A percentile compares a stretch with the other conserved stretches of the same genome.
Conservation (phyloP, 1,284 basidiomycete genomes). For the Moniliophthora roreri region DNA sequence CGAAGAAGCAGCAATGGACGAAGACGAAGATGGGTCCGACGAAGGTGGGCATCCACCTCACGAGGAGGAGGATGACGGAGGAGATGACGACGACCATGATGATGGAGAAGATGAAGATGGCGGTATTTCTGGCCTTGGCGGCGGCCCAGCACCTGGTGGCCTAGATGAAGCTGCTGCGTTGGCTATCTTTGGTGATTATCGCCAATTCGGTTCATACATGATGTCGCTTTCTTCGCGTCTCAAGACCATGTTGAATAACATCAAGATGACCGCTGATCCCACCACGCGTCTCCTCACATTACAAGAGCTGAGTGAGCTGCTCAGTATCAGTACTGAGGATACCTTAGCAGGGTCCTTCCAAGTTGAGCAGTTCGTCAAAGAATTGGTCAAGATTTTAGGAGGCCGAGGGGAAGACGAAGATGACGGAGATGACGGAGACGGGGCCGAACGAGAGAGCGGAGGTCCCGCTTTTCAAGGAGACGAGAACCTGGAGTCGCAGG, state of each 20-base stretch:
- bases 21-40: slow-evolving; percentile 42
- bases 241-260: slow-evolving; percentile 87
- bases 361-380: slow-evolving; percentile 89
- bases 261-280: slow-evolving; percentile 80
- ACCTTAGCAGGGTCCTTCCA: slow-evolving; percentile 94
- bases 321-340: slow-evolving; percentile 97
- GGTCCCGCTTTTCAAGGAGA: slow-evolving; percentile 71
- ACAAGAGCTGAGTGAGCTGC: slow-evolving; percentile 92
- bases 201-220: slow-evolving; percentile 89
- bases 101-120: slow-evolving; percentile 44
- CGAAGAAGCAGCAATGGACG: slow-evolving; percentile 37
- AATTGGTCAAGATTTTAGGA: slow-evolving; percentile 90
- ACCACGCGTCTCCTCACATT: slow-evolving; percentile 86
- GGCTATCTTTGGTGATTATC: slow-evolving; percentile 83
- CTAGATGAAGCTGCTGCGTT: slow-evolving; percentile 76
- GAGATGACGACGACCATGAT: slow-evolving; percentile 36
- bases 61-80: slow-evolving; percentile 33
- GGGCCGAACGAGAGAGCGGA: slow-evolving; percentile 58
- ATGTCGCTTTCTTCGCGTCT: slow-evolving; percentile 83
- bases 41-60: slow-evolving; percentile 39
- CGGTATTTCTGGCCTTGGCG: slow-evolving; percentile 24
- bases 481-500: slow-evolving; percentile 88
- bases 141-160: slow-evolving; percentile 46
- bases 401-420: slow-evolving; percentile 76
- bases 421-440: slow-evolving; percentile 54